Percentiles rank a stretch among this genome's conserved stretches.
Evolutionary conservation across 805 yeast genomes (phyloP).

Genomic region (Grigorovia transvaalensis): DNA sequence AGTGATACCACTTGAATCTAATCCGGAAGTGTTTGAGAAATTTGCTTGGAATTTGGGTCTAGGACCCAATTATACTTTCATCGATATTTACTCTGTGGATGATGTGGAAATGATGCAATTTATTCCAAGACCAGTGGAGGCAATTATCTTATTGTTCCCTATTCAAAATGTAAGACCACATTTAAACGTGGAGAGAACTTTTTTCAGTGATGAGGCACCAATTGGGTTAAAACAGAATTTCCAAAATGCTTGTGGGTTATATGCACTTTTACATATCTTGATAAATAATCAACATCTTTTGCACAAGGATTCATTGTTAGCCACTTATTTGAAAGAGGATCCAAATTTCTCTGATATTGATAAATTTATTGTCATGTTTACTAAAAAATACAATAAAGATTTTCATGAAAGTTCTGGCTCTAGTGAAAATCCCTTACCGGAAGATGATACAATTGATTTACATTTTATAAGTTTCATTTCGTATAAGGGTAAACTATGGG

Average conservation of each 20-base stretch:
- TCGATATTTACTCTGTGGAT: conserved; percentile 75
- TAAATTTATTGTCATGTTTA: conserved; percentile 17
- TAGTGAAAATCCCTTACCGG: conserved; percentile 56
- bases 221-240: conserved; percentile 83
- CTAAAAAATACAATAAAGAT: conserved; percentile 14
- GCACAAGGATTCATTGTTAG: conserved; percentile 12
- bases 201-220: conserved; percentile 5
- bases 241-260: conserved; percentile 85
- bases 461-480: conserved; percentile 74
- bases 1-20: conserved; percentile 83
- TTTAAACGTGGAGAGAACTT: conserved; percentile 2
- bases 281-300: conserved; percentile 28
- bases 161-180: conserved; percentile 34
- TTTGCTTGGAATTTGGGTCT: conserved; percentile 65
- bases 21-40: conserved; percentile 70
- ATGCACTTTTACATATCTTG: conserved; percentile 67
- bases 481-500: conserved; percentile 52
- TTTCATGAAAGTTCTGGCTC: conserved; percentile 38
- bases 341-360: not conserved
- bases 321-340: conserved; percentile 15
- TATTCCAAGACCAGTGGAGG: conserved; percentile 70
- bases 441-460: conserved; percentile 38
- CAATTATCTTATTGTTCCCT: conserved; percentile 76
- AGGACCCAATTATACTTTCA: conserved; percentile 47
- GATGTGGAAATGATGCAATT: conserved; percentile 75